Evolutionary conservation across 1,284 basidiomycete species (phyloP).

Genomic region (Gomphus bonarii): DNA sequence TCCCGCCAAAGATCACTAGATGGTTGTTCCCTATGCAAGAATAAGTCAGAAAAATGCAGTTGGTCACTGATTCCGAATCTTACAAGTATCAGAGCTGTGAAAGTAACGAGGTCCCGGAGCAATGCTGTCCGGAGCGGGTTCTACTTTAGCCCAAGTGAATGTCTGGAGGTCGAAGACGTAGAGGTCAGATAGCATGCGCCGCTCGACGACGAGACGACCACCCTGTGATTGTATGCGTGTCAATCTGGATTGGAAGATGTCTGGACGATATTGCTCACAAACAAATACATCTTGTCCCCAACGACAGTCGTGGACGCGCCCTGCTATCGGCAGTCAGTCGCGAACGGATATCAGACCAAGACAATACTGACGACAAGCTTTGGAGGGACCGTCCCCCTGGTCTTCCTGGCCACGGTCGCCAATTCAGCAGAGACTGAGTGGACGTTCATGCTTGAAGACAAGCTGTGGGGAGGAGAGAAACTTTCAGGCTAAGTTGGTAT

Average conservation of each 20-base stretch:
- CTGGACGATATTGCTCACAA: conserved; percentile 39
- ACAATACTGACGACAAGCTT: conserved; percentile 73
- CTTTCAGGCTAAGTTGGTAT: not conserved
- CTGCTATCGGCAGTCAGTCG: conserved; percentile 26
- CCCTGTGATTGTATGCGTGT: conserved; percentile 41
- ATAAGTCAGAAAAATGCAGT: not conserved
- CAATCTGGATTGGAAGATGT: not conserved
- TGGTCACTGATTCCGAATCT: conserved; percentile 22
- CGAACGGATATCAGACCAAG: conserved; percentile 9
- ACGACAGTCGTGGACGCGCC: conserved; percentile 80
- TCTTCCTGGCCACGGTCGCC: conserved; percentile 75
- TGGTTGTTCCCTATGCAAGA: conserved; percentile 64
- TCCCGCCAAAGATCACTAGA: conserved; percentile 86
- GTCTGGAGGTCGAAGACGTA: conserved; percentile 78
- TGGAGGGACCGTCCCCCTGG: conserved; percentile 78
- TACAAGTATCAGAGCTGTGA: conserved; percentile 83
- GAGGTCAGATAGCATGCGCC: conserved; percentile 81
- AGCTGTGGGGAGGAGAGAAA: not conserved
- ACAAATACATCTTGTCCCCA: conserved; percentile 77
- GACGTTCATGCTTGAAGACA: conserved; percentile 9
- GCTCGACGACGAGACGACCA: conserved; percentile 76
- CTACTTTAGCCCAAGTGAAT: conserved; percentile 66
- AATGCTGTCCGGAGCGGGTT: conserved; percentile 53
- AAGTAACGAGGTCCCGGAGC: conserved; percentile 78
- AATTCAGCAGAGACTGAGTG: conserved; percentile 67